Conservation (phyloP, 2,329 filamentous ascomycete genomes). For the Sporothrix brunneoviolacea region DNA sequence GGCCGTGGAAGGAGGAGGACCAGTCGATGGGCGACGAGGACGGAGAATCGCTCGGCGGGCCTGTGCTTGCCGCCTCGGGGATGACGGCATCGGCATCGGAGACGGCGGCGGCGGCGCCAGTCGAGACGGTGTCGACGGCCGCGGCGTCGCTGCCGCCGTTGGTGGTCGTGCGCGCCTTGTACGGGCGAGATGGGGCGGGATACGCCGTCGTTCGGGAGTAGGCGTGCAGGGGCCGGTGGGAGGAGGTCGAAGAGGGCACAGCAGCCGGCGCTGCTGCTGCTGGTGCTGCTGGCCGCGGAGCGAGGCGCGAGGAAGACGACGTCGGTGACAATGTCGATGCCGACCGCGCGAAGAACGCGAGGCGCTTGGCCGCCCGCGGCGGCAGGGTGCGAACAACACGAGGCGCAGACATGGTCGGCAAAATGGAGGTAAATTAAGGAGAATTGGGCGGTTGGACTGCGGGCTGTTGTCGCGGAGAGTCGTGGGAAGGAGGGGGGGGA, state of each 20-base stretch:
- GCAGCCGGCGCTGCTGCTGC: too few species aligned
- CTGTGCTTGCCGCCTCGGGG: neutral
- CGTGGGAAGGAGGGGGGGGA: too few species aligned
- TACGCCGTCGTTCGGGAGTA: neutral
- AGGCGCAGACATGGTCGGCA: constrained; percentile 6
- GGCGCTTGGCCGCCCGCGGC: constrained; percentile 15
- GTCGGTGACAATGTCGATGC: neutral
- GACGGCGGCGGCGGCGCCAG: too few species aligned
- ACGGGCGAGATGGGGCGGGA: neutral
- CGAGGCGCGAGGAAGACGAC: neutral
- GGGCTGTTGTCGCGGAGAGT: too few species aligned
- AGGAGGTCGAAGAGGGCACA: too few species aligned
- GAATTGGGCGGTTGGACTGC: too few species aligned
- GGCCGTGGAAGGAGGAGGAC: constrained; percentile 75
- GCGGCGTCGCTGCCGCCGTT: neutral
- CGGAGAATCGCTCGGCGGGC: neutral
- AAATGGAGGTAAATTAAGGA: neutral
- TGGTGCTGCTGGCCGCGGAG: too few species aligned
- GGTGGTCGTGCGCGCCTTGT: neutral
- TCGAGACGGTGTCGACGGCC: neutral
- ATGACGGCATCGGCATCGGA: neutral
- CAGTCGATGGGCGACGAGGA: constrained; percentile 52
- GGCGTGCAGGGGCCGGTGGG: too few species aligned
- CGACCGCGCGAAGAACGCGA: neutral
- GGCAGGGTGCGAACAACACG: constrained; percentile 2